These are phyloP conservation scores for Pelargonium nanum DNA, from an alignment of 345 rosid species.

Conservation along the genomic window DNA sequence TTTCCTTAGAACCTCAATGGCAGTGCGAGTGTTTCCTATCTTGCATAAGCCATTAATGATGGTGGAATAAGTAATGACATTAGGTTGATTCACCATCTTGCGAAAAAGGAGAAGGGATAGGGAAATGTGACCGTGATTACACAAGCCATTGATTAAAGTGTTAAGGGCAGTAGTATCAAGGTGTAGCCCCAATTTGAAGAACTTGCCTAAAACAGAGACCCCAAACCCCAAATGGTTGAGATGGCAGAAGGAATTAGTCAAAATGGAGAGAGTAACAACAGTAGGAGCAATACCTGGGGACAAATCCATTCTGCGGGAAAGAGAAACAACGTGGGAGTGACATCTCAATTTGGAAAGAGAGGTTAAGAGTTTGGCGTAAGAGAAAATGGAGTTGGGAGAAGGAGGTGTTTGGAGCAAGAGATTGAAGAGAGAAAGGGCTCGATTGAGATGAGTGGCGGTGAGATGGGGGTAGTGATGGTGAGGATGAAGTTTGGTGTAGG, in stretches of 20 bases:
- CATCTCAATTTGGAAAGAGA: neutral
- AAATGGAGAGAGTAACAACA: slow-evolving; percentile 6
- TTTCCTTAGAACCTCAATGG: slow-evolving; percentile 4
- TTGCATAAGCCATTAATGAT: slow-evolving; percentile 3
- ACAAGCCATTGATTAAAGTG: neutral
- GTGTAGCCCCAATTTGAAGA: slow-evolving; percentile 9
- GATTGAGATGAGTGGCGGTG: no score
- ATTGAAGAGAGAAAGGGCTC: no score
- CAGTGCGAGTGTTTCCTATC: neutral
- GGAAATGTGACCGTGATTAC: neutral
- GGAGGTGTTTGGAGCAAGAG: no score
- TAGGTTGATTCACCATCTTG: slow-evolving; percentile 2
- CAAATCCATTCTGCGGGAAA: neutral
- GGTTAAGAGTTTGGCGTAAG: no score
- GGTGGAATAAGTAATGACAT: slow-evolving; percentile 8
- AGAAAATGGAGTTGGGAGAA: no score
- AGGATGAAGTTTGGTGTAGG: no score
- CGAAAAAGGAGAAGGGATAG: neutral
- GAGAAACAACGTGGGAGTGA: neutral
- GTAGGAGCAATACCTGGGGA: neutral
- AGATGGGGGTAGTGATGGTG: no score
- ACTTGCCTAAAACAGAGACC: neutral
- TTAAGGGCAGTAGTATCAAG: neutral
- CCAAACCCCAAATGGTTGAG: slow-evolving; percentile 1
- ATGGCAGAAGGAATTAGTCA: slow-evolving; percentile 9